Evolutionary conservation across 2,329 filamentous ascomycete species (phyloP), one percentile per base, ranked within the genome.

Genomic region (Chaetomiaceae sp.): DNA sequence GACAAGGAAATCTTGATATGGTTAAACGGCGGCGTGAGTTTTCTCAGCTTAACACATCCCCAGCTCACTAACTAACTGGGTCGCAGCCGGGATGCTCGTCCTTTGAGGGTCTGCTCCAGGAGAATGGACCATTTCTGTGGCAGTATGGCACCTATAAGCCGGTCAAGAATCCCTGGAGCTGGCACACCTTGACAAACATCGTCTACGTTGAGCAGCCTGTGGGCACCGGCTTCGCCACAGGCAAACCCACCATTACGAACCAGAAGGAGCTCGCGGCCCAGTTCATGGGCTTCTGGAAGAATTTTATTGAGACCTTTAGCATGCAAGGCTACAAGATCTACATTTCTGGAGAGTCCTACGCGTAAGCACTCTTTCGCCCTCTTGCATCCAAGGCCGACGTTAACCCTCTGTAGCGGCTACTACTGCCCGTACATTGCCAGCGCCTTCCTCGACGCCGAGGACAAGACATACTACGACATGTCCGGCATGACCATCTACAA

Each of bases 221-320:
- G 10, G 76, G 77, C 27, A 87, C 86, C 0, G 87, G 87, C 13
- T 91, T 87, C 66, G 80, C 82, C 0, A 77, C 80, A 30, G 87
- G 87, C 13, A 79, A 70, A 0, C 74, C 82, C 3, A 86, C 78
- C 0, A 85, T 85, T 9, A 81, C 74, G 4, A 80, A 78, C 60
- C 83, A 89, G 59, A 77, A 81, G 27, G 86, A 90, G 58, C 75
- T 86, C 1, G 85, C 86, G 0, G 68, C 72, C n/a, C 80, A 91
- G 60, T 90, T 92, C 66, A 73, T 86, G 14, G 85, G 85, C 45
- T 94, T 90, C 71, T 90, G 84, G 77, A 84, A 85, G 71, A 89
- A 89, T 70, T 90, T 90, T 61, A 71, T 89, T 53, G 75, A 87
- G 30, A 83, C 82, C 0, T 90, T 90, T 60, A 73, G 70, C n/a